phyloP scores from a whole-genome alignment of 1,139 yeast genomes.

The Waltiozyma sp. region DNA sequence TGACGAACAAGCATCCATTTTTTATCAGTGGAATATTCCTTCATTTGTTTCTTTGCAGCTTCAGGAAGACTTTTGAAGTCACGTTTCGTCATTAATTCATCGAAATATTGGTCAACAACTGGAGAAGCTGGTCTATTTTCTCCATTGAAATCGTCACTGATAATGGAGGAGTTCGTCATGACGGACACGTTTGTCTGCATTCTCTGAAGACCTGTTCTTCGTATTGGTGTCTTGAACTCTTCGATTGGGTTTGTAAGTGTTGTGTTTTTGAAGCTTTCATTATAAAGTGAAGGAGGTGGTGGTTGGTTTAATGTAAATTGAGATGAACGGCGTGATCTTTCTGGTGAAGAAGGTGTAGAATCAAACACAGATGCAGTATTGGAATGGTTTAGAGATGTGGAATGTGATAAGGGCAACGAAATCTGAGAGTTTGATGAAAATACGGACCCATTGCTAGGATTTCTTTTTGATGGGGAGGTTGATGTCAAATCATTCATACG shows the following conservation, averaged over 20 bases:
- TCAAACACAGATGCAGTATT: conserved; percentile 6
- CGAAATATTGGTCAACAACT: conserved; percentile 57
- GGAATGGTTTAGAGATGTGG: conserved; percentile 15
- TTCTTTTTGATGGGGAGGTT: conserved; percentile 5
- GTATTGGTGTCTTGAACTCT: conserved; percentile 12
- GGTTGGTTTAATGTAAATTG: conserved; percentile 9
- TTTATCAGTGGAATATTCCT: conserved; percentile 61
- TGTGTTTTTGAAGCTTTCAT: background rate
- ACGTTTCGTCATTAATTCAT: conserved; percentile 67
- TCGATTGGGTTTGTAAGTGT: conserved; percentile 1
- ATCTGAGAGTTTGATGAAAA: conserved; percentile 14
- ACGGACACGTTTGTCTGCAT: conserved; percentile 12
- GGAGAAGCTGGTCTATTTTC: conserved; percentile 49
- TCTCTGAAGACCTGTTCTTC: conserved; percentile 13
- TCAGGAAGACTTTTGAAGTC: conserved; percentile 74
- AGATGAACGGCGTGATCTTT: conserved; percentile 18
- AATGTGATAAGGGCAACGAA: conserved; percentile 14
- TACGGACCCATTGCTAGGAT: conserved; percentile 14
- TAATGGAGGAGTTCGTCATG: conserved; percentile 4
- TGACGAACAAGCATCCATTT: conserved; percentile 76
- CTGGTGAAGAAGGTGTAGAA: conserved; percentile 15
- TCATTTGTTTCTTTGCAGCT: conserved; percentile 70
- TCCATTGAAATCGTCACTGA: background rate
- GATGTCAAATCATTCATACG: background rate
- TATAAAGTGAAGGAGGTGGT: background rate